Evolutionary conservation across 202 grass and related monocot species (phyloP), one percentile per base, ranked within the genome.

Genomic region (Digitaria exilis): DNA sequence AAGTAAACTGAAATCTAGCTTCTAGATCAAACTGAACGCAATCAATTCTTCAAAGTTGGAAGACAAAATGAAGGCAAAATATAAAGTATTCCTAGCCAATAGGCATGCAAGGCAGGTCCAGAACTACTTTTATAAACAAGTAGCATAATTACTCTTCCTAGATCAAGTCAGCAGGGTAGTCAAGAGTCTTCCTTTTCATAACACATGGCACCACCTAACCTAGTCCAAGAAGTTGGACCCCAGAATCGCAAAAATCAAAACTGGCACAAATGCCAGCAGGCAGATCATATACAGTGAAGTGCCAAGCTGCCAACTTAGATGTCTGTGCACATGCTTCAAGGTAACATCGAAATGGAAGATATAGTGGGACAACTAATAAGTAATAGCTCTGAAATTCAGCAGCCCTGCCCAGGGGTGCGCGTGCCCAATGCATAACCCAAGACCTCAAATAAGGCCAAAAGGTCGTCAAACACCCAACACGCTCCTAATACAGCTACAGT

Each of bases 141-240:
- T 34, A 72, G 32, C 65, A 79, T 32, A 45, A 55, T 76, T 43
- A 37, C 51, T 50, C 41, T 77, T 49, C 55, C 73, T 26, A 70
- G 73, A 84, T 69, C 32, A 84, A 84, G 2, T 16, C 51, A 69
- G 52, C 29, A 77, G 21, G 50, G 19, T n/a, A n/a, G n/a, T n/a
- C n/a, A 69, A 58, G 51, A 28, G 9, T 69, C 32, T 77, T 39
- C 63, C 49, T 59, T 77, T 17, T 28, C 15, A 22, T 45, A 66
- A 34, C 72, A 67, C 21, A 49, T 21, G 15, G 16, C 65, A 17
- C 22, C 46, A 64, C 10, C 45, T 22, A 21, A 15, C 57, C 57
- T 51, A 15, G 42, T 65, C 26, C 58, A 10, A 46, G 41, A 71
- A 71, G 25, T 41, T 34, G 10, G 15, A 25, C 2, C 37, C 0